phyloP scores from a whole-genome alignment of 2,329 filamentous ascomycete genomes.

The Ceratocystis papillata region DNA sequence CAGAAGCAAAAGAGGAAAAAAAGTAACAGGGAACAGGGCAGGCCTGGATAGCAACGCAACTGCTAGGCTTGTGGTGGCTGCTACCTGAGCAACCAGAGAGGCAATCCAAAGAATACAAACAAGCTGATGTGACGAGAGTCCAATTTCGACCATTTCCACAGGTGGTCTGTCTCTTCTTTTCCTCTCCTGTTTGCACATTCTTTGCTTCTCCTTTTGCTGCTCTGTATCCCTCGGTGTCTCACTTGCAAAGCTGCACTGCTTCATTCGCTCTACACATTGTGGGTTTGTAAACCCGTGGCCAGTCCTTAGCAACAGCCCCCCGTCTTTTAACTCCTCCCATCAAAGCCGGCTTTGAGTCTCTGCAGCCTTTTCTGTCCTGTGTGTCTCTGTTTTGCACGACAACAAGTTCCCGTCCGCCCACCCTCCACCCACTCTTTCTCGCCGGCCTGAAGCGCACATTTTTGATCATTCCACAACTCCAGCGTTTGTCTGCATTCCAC shows the following conservation, averaged over 20 bases:
- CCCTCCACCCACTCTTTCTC: neutral
- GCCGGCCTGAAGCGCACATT: neutral
- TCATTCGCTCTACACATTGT: neutral
- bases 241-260: constrained; percentile 2
- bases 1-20: no score
- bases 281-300: neutral
- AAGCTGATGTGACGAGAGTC: constrained; percentile 5
- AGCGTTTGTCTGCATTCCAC: constrained; percentile 7
- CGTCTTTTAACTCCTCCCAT: neutral
- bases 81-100: constrained; percentile 13
- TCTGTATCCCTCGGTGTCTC: constrained; percentile 7
- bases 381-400: neutral
- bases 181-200: neutral
- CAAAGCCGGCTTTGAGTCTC: neutral
- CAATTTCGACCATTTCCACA: neutral
- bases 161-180: neutral
- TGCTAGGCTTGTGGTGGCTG: constrained; percentile 6
- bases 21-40: constrained; percentile 10
- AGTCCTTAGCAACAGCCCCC: neutral
- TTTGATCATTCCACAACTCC: constrained; percentile 1
- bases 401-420: neutral
- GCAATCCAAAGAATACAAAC: constrained; percentile 3
- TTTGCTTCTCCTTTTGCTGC: neutral
- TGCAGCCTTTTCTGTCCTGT: neutral
- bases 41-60: neutral